Percentiles rank a stretch among this genome's conserved stretches.
Evolutionary conservation across 768 basidiomycete genomes (phyloP).

Genomic region (Suillus variegatus): DNA sequence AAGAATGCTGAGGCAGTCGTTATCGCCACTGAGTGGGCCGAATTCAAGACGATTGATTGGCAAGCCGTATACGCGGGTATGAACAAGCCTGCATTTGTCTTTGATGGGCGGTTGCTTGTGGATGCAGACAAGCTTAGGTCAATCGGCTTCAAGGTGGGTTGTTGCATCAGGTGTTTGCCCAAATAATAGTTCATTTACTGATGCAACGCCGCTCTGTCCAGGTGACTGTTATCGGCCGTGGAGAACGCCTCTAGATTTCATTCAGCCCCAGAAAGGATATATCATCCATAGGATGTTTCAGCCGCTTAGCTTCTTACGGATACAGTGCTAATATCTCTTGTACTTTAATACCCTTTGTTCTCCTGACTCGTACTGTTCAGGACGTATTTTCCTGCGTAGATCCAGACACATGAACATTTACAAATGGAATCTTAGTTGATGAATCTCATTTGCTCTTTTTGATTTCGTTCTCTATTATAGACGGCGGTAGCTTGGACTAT

Average conservation of each 20-base stretch:
- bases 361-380: background rate
- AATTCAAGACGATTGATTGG: slow-evolving; percentile 95
- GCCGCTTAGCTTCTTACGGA: background rate
- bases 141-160: slow-evolving; percentile 85
- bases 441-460: background rate
- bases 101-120: slow-evolving; percentile 89
- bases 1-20: slow-evolving; percentile 89
- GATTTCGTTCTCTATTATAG: background rate
- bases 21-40: slow-evolving; percentile 97
- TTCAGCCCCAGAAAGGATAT: slow-evolving; percentile 9
- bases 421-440: background rate
- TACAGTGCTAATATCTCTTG: background rate
- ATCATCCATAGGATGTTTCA: slow-evolving; percentile 10
- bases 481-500: no score
- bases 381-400: background rate
- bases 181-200: slow-evolving; percentile 6
- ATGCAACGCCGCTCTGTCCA: slow-evolving; percentile 21
- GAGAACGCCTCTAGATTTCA: slow-evolving; percentile 38
- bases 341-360: background rate
- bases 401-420: background rate
- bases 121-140: slow-evolving; percentile 75
- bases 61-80: slow-evolving; percentile 77
- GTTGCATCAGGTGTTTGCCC: background rate
- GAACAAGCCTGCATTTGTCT: slow-evolving; percentile 99
- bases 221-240: slow-evolving; percentile 65